phyloP scores from a whole-genome alignment of 495 filamentous ascomycete species.

The Aspergillus mulundensis region DNA sequence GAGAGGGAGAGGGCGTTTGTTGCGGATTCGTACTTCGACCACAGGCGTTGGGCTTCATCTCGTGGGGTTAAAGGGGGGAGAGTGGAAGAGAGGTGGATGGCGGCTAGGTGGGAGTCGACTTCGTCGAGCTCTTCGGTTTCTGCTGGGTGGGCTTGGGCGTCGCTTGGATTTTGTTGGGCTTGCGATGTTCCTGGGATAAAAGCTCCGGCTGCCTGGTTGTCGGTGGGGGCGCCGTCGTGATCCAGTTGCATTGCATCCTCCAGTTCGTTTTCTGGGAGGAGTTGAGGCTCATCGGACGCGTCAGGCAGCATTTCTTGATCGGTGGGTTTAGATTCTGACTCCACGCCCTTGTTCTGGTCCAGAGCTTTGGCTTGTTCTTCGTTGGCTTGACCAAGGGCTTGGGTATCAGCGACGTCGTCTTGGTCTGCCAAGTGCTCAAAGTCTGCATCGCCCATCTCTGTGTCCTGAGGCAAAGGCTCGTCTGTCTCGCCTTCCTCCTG shows the following conservation, averaged over 20 bases:
- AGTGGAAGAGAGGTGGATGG: constrained; percentile 59
- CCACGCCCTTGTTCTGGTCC: constrained; percentile 79
- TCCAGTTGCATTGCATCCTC: constrained; percentile 49
- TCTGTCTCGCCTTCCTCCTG: constrained; percentile 51
- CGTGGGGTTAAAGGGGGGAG: constrained; percentile 38
- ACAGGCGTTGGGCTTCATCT: constrained; percentile 70
- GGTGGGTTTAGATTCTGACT: constrained; percentile 58
- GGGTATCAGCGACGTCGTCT: constrained; percentile 71
- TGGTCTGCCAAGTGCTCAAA: constrained; percentile 90
- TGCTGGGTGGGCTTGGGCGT: constrained; percentile 38
- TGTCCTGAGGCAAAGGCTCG: constrained; percentile 49
- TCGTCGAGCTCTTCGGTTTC: constrained; percentile 60
- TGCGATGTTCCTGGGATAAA: constrained; percentile 39
- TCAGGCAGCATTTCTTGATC: constrained; percentile 57
- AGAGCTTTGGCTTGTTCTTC: constrained; percentile 80
- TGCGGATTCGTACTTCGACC: constrained; percentile 75
- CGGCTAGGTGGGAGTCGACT: constrained; percentile 69
- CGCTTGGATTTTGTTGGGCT: constrained; percentile 28
- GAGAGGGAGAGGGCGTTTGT: constrained; percentile 83
- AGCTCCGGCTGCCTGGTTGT: constrained; percentile 40
- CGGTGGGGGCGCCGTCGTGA: constrained; percentile 29
- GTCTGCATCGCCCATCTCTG: constrained; percentile 66
- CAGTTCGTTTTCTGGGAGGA: constrained; percentile 44
- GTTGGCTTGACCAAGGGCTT: constrained; percentile 83
- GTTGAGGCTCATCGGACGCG: constrained; percentile 50